phyloP scores from a whole-genome alignment of 768 basidiomycete genomes.

The Trametes elegans region DNA sequence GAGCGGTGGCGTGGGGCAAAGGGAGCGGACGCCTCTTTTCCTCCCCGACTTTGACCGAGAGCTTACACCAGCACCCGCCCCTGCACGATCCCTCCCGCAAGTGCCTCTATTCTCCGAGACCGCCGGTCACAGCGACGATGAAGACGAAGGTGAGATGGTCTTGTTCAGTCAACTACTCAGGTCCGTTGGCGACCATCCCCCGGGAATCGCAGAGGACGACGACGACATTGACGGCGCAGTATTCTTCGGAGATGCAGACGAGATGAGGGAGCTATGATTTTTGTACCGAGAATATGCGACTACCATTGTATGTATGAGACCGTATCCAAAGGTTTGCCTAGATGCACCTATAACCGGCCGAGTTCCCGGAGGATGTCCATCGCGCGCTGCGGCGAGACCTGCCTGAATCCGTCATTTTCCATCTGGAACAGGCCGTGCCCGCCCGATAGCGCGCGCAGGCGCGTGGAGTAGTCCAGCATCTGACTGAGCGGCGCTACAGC shows the following conservation, averaged over 20 bases:
- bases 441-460: constrained; percentile 77
- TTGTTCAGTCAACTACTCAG: constrained; percentile 73
- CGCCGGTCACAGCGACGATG: constrained; percentile 30
- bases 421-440: constrained; percentile 83
- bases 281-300: constrained; percentile 12
- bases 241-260: constrained; percentile 83
- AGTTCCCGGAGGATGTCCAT: constrained; percentile 77
- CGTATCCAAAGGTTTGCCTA: constrained; percentile 7
- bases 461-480: constrained; percentile 78
- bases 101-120: constrained; percentile 41
- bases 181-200: constrained; percentile 51
- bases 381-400: constrained; percentile 59
- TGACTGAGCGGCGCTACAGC: constrained; percentile 77
- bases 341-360: constrained; percentile 41
- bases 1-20: constrained; percentile 26
- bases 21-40: constrained; percentile 67
- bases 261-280: constrained; percentile 53
- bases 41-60: constrained; percentile 60
- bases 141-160: constrained; percentile 56
- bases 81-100: constrained; percentile 33
- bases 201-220: constrained; percentile 66
- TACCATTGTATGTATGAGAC: background rate
- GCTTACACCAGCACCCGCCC: constrained; percentile 37
- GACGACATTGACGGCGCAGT: constrained; percentile 73
- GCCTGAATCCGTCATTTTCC: constrained; percentile 71